Percentiles rank a stretch among this genome's conserved stretches.
Conservation (phyloP, 2,329 filamentous ascomycete species). For the Pyrenophora tritici-repentis region DNA sequence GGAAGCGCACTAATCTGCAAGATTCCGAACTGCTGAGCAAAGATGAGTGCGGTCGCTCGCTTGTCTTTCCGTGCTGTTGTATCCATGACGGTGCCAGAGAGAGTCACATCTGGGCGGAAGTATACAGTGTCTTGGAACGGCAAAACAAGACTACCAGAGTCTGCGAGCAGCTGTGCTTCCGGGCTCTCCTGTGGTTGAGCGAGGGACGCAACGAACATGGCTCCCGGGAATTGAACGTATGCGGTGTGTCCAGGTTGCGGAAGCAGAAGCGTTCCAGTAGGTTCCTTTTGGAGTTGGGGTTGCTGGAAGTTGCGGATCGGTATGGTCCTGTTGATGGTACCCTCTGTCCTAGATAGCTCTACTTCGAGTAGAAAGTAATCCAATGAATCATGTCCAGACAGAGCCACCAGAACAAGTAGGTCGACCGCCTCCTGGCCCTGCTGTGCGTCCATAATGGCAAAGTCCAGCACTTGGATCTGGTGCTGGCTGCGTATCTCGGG, state of each 20-base stretch:
- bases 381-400: constrained; percentile 40
- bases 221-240: constrained; percentile 79
- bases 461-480: constrained; percentile 77
- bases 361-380: constrained; percentile 79
- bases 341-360: constrained; percentile 60
- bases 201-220: constrained; percentile 77
- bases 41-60: constrained; percentile 54
- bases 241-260: constrained; percentile 80
- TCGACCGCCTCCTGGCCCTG: constrained; percentile 42
- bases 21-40: constrained; percentile 63
- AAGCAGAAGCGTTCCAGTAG: constrained; percentile 65
- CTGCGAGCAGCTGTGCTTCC: constrained; percentile 70
- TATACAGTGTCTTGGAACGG: constrained; percentile 87
- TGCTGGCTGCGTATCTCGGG: constrained; percentile 56
- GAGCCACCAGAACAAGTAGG: constrained; percentile 41
- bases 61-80: constrained; percentile 46
- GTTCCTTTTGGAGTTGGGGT: constrained; percentile 43
- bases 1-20: constrained; percentile 60
- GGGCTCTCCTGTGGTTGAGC: constrained; percentile 70
- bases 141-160: constrained; percentile 44
- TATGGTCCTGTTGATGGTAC: constrained; percentile 68
- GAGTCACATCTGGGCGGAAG: constrained; percentile 63
- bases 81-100: constrained; percentile 58
- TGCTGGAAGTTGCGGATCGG: constrained; percentile 62
- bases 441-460: constrained; percentile 64